Base-by-base conservation (phyloP, 1,284 basidiomycete species). In the Athelia sp. region DNA sequence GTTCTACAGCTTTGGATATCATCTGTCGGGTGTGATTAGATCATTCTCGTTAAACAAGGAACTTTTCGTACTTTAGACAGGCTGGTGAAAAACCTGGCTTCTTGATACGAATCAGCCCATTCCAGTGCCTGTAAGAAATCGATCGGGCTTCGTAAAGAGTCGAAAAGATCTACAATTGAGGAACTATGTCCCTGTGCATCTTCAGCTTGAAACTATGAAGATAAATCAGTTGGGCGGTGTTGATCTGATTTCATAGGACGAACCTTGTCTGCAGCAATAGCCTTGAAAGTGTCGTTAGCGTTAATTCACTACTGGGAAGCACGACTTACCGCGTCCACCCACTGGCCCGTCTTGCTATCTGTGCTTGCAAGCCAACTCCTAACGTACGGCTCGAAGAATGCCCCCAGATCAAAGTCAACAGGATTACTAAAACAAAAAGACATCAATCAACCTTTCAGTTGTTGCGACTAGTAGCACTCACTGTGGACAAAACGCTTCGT, bases 91-190 rank as follows among this genome's bases (percentile, higher is more conserved):
- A 98, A 99, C 45, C 84, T 76, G 1, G 94, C 94, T 56, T 93
- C 82, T 61, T 96, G 90, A 57, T 90, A 90, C 44, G 84, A 79
- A 62, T 98, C 90, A 6, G 89, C 85, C 96, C 97, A 99, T 55
- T 93, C 81, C 35, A 99, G 74, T 47, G 90, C 88, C 61, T 92
- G 79, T 45, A 99, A 71, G 66, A 97, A 95, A 48, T 84, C 79
- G 57, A 96, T 87, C 0, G 95, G 93, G 61, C 92, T 95, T 50
- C 90, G 84, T 52, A 98, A 77, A 1, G 95, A 98, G 51, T 93
- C 93, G 61, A 98, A 98, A 1, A 99, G 75, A 67, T 99, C 97
- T 36, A 95, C 85, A 50, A 99, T 95, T 0, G 95, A 98, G 34
- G 93, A 95, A 61, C 93, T 96, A 61, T 97, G 93, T 0, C 90